Evolutionary conservation across 768 basidiomycete species (phyloP).

Genomic region (Panellus pusillus): DNA sequence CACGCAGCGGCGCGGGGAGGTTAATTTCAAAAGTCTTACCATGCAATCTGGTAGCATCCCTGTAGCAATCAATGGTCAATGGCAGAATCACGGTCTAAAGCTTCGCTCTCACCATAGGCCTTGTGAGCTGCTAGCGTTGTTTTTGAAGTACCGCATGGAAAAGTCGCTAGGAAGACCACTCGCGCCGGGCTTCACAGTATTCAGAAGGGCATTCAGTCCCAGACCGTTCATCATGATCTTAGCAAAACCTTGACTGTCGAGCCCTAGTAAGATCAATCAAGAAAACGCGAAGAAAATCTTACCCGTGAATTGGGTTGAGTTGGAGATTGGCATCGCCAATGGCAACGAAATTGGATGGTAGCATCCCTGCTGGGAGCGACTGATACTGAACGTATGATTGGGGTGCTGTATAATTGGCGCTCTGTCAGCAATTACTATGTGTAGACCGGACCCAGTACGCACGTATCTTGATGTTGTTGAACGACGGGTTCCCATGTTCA

Average conservation of each 20-base stretch:
- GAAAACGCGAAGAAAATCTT: background rate
- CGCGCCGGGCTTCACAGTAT: background rate
- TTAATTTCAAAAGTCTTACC: background rate
- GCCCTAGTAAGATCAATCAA: background rate
- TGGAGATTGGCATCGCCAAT: constrained; percentile 23
- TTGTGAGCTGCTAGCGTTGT: constrained; percentile 1
- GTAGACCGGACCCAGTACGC: constrained; percentile 8
- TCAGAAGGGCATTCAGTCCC: constrained; percentile 20
- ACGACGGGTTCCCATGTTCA: background rate
- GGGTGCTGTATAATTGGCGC: background rate
- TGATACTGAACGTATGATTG: constrained; percentile 21
- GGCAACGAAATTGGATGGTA: constrained; percentile 27
- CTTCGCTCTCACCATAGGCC: constrained; percentile 12
- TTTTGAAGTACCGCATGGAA: constrained; percentile 10
- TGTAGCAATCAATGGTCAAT: background rate
- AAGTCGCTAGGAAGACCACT: constrained; percentile 6
- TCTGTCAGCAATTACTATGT: background rate
- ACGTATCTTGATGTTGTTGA: constrained; percentile 11
- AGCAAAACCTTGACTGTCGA: constrained; percentile 22
- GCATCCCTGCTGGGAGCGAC: background rate
- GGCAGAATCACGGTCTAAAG: background rate
- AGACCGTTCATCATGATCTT: constrained; percentile 24
- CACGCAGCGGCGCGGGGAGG: too few species aligned
- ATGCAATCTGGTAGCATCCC: constrained; percentile 8
- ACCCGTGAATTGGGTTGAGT: constrained; percentile 26